Conservation (phyloP, 306 rosid species). For the Cicer yamashitae region DNA sequence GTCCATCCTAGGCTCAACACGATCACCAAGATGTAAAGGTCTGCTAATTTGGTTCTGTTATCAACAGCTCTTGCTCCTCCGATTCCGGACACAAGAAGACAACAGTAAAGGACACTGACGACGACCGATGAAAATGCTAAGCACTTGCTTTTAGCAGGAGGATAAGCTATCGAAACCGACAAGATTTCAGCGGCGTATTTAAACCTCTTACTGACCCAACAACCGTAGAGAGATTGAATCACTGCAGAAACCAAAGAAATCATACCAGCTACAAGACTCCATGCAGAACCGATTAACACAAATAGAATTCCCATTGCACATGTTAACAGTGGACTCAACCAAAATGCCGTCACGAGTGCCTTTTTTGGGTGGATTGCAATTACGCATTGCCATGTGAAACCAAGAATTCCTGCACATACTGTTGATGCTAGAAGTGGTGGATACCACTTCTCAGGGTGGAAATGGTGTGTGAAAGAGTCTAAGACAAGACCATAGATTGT, state of each 20-base stretch:
- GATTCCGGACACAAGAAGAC: constrained; percentile 62
- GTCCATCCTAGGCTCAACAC: constrained; percentile 77
- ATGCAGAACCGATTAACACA: constrained; percentile 50
- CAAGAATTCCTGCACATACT: constrained; percentile 56
- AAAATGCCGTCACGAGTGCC: constrained; percentile 63
- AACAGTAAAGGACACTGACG: constrained; percentile 53
- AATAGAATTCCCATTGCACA: constrained; percentile 55
- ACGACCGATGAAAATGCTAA: constrained; percentile 44
- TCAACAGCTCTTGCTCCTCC: constrained; percentile 72
- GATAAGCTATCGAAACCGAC: constrained; percentile 54
- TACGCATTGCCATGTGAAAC: constrained; percentile 64
- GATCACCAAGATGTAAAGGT: constrained; percentile 56
- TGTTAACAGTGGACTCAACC: constrained; percentile 67
- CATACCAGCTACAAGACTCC: constrained; percentile 53
- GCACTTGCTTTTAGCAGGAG: constrained; percentile 50
- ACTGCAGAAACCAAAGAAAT: constrained; percentile 56
- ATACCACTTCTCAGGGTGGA: constrained; percentile 64
- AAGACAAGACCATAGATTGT: constrained; percentile 51
- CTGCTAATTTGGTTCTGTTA: constrained; percentile 33
- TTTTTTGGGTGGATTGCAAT: constrained; percentile 50
- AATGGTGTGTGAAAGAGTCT: constrained; percentile 54
- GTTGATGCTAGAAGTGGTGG: constrained; percentile 64
- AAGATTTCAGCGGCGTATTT: constrained; percentile 53
- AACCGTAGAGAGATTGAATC: constrained; percentile 63
- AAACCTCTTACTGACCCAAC: constrained; percentile 69